phyloP scores from a whole-genome alignment of 352 stramenopile species.

The Peronosclerospora sorghi region DNA sequence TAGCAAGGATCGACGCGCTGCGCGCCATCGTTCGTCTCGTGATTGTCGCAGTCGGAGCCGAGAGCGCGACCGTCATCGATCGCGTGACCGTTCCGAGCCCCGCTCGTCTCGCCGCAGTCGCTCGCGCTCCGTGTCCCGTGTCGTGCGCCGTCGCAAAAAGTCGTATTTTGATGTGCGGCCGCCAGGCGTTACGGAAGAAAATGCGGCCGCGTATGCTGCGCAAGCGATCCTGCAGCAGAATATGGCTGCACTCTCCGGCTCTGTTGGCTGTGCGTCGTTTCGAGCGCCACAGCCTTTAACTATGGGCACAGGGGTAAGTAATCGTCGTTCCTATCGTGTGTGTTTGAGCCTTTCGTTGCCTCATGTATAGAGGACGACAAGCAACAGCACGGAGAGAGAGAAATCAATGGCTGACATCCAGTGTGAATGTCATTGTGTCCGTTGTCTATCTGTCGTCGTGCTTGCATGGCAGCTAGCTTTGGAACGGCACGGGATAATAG shows the following conservation, averaged over 20 bases:
- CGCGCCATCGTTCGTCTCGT: too few species aligned
- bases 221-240: constrained; percentile 80
- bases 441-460: constrained; percentile 33
- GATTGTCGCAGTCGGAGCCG: too few species aligned
- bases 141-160: constrained; percentile 54
- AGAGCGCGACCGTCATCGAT: constrained; percentile 27
- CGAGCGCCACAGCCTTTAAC: constrained; percentile 21
- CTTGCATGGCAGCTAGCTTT: constrained; percentile 17
- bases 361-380: constrained; percentile 8
- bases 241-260: constrained; percentile 52
- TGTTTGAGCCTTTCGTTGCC: background rate
- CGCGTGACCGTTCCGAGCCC: constrained; percentile 29
- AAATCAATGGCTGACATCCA: constrained; percentile 40
- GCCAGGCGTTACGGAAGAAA: constrained; percentile 72
- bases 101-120: constrained; percentile 29
- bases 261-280: constrained; percentile 57
- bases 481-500: constrained; percentile 12
- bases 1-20: constrained; percentile 29
- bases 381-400: constrained; percentile 19
- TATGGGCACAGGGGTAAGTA: constrained; percentile 16
- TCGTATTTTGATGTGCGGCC: constrained; percentile 78
- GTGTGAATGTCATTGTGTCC: constrained; percentile 31
- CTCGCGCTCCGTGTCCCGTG: constrained; percentile 29
- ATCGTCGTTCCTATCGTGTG: background rate
- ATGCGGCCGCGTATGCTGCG: constrained; percentile 69